Conservation (phyloP, 495 filamentous ascomycete species). For the Friedmanniomyces simplex region DNA sequence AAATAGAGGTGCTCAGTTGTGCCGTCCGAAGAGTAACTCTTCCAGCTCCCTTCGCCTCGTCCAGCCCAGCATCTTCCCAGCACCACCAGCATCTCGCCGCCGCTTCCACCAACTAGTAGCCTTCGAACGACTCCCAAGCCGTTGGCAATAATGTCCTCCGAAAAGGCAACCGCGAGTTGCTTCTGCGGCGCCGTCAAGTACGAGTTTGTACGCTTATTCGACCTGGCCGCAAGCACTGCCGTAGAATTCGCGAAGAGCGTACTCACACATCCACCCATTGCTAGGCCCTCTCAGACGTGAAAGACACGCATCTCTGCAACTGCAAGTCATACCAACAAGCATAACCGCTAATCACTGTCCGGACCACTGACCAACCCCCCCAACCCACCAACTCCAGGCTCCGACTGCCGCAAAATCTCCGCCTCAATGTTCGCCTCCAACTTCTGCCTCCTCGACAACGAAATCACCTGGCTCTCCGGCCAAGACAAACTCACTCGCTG, state of each 20-base stretch:
- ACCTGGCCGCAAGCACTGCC: neutral
- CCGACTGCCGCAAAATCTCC: too few species aligned
- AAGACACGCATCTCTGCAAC: constrained; percentile 44
- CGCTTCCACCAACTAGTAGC: neutral
- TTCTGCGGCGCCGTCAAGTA: neutral
- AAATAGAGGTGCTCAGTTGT: too few species aligned
- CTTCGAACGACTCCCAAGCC: neutral
- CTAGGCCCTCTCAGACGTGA: constrained; percentile 22
- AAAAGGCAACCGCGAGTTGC: neutral
- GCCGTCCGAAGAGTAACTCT: too few species aligned
- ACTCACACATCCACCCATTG: neutral
- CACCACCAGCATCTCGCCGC: neutral
- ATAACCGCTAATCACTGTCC: too few species aligned
- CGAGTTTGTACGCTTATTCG: neutral
- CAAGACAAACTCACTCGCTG: constrained; percentile 33
- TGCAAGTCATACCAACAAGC: too few species aligned
- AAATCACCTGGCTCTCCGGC: constrained; percentile 39
- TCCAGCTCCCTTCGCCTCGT: too few species aligned
- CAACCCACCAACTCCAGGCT: constrained; percentile 50
- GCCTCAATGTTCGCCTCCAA: too few species aligned
- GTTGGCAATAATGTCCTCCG: neutral
- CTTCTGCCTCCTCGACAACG: constrained; percentile 35
- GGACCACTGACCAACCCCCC: too few species aligned
- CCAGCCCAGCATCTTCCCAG: too few species aligned
- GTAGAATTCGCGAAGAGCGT: neutral